phyloP scores from a whole-genome alignment of 1,284 basidiomycete species.

The Marasmius oreades region DNA sequence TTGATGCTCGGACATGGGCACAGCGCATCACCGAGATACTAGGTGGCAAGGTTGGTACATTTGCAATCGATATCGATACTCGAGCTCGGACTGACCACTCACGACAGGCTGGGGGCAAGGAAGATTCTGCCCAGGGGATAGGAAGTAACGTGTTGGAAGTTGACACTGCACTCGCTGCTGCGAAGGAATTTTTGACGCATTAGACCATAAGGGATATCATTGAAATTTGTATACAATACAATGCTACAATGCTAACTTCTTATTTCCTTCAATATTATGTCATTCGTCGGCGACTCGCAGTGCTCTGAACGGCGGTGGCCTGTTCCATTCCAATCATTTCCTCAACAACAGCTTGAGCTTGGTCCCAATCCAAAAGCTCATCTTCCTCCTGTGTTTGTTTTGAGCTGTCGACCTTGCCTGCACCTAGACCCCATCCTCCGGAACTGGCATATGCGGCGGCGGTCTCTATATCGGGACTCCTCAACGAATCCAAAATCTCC shows the following conservation, averaged over 20 bases:
- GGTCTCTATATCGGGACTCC: constrained; percentile 46
- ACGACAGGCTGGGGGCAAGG: constrained; percentile 84
- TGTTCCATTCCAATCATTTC: constrained; percentile 2
- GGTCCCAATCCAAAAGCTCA: constrained; percentile 56
- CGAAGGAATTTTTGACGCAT: constrained; percentile 41
- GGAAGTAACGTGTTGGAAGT: constrained; percentile 67
- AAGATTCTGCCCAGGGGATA: constrained; percentile 85
- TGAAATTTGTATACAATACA: neutral
- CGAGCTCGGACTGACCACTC: constrained; percentile 4
- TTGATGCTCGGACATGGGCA: constrained; percentile 85
- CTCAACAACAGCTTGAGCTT: constrained; percentile 42
- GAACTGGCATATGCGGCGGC: constrained; percentile 34
- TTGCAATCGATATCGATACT: neutral
- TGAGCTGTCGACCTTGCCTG: constrained; percentile 43
- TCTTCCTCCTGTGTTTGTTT: constrained; percentile 40
- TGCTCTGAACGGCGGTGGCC: neutral
- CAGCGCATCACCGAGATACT: constrained; percentile 71
- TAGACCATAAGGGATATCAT: neutral
- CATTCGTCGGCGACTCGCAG: neutral
- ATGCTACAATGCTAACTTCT: no score
- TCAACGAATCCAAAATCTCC: constrained; percentile 55
- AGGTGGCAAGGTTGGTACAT: constrained; percentile 78
- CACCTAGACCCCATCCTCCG: constrained; percentile 67
- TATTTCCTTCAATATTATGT: neutral
- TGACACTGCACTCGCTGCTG: constrained; percentile 66